These are phyloP conservation scores for Syzygium oleosum DNA, from an alignment of 345 rosid species.

Conservation along the genomic window DNA sequence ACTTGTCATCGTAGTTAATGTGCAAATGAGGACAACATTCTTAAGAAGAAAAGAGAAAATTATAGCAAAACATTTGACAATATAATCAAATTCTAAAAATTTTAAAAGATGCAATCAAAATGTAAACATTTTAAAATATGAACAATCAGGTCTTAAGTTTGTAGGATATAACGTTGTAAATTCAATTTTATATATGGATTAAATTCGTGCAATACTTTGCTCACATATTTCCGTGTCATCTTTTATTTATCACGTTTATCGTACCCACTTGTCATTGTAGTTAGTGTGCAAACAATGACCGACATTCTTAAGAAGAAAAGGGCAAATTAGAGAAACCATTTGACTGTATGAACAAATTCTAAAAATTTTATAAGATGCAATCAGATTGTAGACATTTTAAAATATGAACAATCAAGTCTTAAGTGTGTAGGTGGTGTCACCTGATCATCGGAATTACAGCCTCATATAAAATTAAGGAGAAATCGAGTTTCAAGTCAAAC, in stretches of 20 bases:
- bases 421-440: background rate
- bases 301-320: background rate
- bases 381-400: no score
- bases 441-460: background rate
- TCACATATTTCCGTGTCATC: background rate
- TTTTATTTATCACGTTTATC: background rate
- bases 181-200: background rate
- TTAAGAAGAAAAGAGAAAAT: no score
- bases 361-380: background rate
- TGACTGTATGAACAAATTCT: background rate
- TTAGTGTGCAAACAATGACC: background rate
- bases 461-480: background rate
- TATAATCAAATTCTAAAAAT: no score
- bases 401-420: background rate
- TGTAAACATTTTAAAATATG: no score
- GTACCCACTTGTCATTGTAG: background rate
- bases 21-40: no score
- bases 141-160: no score
- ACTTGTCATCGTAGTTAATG: no score
- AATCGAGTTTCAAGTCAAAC: no score
- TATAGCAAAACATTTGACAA: no score
- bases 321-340: background rate
- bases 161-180: background rate
- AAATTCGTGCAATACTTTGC: background rate
- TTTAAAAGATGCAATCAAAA: no score